Conservation (phyloP, 169 alveolate genomes). For the Plasmodium adleri region DNA sequence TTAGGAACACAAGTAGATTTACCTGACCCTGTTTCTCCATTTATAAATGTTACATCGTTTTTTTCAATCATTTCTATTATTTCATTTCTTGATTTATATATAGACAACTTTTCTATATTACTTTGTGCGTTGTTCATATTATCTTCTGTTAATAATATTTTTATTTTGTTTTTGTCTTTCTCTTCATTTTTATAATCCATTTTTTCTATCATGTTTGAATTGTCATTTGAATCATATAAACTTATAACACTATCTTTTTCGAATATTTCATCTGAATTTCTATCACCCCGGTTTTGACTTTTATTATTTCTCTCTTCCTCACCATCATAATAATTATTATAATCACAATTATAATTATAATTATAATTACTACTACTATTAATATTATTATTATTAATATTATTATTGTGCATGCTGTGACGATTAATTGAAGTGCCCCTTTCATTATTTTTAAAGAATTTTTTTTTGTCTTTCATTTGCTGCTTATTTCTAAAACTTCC, state of each 20-base stretch:
- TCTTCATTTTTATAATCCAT: too few species aligned
- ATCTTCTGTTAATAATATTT: slow-evolving; percentile 41
- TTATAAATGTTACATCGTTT: slow-evolving; percentile 89
- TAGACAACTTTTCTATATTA: slow-evolving; percentile 30
- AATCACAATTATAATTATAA: not conserved
- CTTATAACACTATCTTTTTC: too few species aligned
- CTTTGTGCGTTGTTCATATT: slow-evolving; percentile 21
- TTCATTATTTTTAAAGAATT: too few species aligned
- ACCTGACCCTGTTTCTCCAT: slow-evolving; percentile 96
- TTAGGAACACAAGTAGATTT: slow-evolving; percentile 82
- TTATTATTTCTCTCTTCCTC: not conserved
- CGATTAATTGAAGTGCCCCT: too few species aligned
- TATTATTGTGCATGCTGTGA: too few species aligned
- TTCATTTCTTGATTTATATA: slow-evolving; percentile 25
- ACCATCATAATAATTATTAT: not conserved
- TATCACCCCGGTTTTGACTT: not conserved
- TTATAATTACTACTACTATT: not conserved
- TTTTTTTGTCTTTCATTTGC: too few species aligned
- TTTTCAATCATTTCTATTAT: slow-evolving; percentile 79
- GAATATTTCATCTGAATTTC: not conserved
- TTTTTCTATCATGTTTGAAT: too few species aligned
- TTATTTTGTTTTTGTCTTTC: not conserved
- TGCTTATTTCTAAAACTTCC: too few species aligned
- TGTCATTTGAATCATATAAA: too few species aligned
- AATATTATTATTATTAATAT: not conserved